Evolutionary conservation across 768 basidiomycete species (phyloP), one percentile per base, ranked within the genome.

Genomic region (Mycena vulgaris): DNA sequence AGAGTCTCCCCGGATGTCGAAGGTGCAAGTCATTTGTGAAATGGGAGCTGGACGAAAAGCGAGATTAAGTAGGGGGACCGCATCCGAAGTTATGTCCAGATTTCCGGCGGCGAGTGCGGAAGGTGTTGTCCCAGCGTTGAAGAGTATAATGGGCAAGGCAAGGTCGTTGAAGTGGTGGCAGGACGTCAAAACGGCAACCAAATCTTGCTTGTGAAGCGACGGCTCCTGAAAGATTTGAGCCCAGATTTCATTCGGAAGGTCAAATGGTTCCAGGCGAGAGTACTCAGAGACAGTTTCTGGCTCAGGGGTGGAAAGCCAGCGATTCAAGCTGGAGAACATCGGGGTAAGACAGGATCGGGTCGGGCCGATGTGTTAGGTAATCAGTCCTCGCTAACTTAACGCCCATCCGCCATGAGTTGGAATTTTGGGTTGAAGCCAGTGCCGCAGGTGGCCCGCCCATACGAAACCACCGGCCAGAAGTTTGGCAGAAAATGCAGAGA

Each of bases 401-500:
- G 52, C 14, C 21, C 33, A 47, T 17, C 45, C 25, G 23, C 1
- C 53, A 68, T 72, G 71, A 72, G 71, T 40, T 73, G 72, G 72
- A 73, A 73, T 39, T 73, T 63, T n/a, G 55, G 59, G 17, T 57
- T 73, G n/a, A 73, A 73, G 55, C 72, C 72, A 51, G 61, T 68
- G 9, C 68, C 64, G 31, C 64, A 62, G 42, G 56, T 73, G 13
- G 61, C 68, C 28, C 72, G 72, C 3, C 72, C 72, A 16, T 73
- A 67, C 64, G 85, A 86, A 75, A 79, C 81, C 13, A 84, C 82
- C 70, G 78, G 80, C 42, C 80, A 86, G 61, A 83, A 81, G 74
- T 82, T 80, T 14, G 55, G 74, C 39, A 78, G 84, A 19, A 90
- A 89, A 77, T 82, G 87, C 76, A 87, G 85, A 71, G 85, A 90